phyloP scores from a whole-genome alignment of 805 yeast species.

The Lipomyces sp. region DNA sequence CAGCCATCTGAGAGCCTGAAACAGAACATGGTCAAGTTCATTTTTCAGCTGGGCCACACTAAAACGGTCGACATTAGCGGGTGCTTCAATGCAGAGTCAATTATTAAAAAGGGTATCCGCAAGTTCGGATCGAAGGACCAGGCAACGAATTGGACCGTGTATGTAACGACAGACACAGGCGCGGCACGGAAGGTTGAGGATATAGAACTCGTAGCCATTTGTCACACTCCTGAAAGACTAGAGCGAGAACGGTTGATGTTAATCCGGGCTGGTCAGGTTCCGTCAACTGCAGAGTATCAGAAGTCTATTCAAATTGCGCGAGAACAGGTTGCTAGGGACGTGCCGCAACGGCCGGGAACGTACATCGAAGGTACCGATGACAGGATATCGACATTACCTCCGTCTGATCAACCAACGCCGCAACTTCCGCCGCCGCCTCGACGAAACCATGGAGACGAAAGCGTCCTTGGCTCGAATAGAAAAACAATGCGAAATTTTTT shows the following conservation, averaged over 20 bases:
- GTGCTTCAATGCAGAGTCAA: slow-evolving; percentile 78
- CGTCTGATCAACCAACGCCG: slow-evolving; percentile 6
- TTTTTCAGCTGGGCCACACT: slow-evolving; percentile 73
- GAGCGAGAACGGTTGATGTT: slow-evolving; percentile 74
- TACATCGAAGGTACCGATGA: slow-evolving; percentile 14
- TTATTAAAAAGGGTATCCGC: slow-evolving; percentile 69
- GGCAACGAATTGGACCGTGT: slow-evolving; percentile 47
- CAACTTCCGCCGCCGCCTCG: slow-evolving; percentile 6
- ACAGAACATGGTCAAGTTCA: slow-evolving; percentile 58
- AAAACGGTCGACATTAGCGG: slow-evolving; percentile 73
- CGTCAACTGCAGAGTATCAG: slow-evolving; percentile 49
- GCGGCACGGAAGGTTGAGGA: slow-evolving; percentile 62
- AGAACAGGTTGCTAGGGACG: slow-evolving; percentile 31
- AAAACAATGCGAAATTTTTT: slow-evolving; percentile 55
- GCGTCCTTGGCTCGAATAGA: slow-evolving; percentile 15
- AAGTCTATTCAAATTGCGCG: slow-evolving; percentile 37
- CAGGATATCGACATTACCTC: not conserved
- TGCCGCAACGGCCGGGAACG: slow-evolving; percentile 29
- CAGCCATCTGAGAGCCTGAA: slow-evolving; percentile 22
- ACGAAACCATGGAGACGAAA: not conserved
- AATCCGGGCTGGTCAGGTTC: slow-evolving; percentile 66
- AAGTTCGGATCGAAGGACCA: slow-evolving; percentile 48
- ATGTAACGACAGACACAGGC: slow-evolving; percentile 66
- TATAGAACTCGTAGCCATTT: slow-evolving; percentile 79
- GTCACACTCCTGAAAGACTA: slow-evolving; percentile 71